These are phyloP conservation scores for Leucocoprinus birnbaumii DNA, from an alignment of 768 basidiomycete species.

Conservation along the genomic window DNA sequence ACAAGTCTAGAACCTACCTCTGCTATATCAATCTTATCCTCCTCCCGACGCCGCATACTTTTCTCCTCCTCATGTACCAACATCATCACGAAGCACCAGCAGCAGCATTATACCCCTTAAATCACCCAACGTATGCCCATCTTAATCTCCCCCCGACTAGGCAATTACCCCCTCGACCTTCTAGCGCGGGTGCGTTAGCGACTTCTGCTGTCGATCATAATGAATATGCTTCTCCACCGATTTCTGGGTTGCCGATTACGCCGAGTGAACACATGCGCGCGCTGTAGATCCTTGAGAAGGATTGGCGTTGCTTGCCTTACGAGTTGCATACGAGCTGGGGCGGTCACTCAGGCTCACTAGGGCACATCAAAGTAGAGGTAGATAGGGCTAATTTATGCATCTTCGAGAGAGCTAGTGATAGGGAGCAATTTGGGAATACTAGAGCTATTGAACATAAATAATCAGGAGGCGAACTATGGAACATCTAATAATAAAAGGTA, in stretches of 20 bases:
- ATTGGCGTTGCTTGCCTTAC: not conserved
- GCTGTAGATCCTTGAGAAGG: too few relatives aligned
- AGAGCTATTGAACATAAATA: too few relatives aligned
- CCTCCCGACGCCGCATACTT: not conserved
- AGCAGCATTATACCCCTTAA: not conserved
- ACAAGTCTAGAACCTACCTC: conserved; percentile 50
- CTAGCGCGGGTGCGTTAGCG: conserved; percentile 36
- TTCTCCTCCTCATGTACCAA: not conserved
- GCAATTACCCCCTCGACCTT: conserved; percentile 34
- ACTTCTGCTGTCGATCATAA: not conserved
- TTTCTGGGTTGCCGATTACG: conserved; percentile 32
- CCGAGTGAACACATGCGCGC: not conserved
- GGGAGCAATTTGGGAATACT: too few relatives aligned
- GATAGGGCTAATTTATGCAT: too few relatives aligned
- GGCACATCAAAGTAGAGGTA: too few relatives aligned
- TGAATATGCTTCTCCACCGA: conserved; percentile 5
- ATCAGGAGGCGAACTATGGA: too few relatives aligned
- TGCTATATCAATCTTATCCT: conserved; percentile 12
- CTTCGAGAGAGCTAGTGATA: too few relatives aligned
- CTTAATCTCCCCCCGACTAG: conserved; percentile 4
- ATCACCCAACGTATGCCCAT: conserved; percentile 3
- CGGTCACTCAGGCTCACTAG: too few relatives aligned
- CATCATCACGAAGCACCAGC: not conserved
- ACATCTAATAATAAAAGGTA: too few relatives aligned
- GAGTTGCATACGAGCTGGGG: too few relatives aligned